These are phyloP conservation scores for Mucuna pruriens DNA, from an alignment of 306 rosid genomes.

Conservation along the genomic window DNA sequence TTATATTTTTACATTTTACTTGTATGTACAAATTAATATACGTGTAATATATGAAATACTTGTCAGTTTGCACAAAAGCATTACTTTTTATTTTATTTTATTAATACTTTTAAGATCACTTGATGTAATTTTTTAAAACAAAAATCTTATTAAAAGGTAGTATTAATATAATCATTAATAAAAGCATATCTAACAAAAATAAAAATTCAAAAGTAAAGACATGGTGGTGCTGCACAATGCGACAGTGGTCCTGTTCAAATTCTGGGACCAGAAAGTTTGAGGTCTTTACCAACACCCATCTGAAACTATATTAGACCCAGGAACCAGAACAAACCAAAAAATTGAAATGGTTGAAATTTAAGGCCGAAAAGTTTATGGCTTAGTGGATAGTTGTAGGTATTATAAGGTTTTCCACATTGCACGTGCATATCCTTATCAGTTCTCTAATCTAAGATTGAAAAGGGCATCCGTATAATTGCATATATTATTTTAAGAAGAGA, in stretches of 20 bases:
- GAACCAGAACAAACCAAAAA: neutral
- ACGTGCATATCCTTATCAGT: neutral
- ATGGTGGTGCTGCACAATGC: neutral
- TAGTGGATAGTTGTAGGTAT: neutral
- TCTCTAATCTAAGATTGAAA: neutral
- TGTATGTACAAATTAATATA: neutral
- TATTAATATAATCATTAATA: neutral
- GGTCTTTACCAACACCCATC: neutral
- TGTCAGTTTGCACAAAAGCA: neutral
- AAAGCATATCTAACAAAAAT: neutral
- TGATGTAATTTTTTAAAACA: neutral
- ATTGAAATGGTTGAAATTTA: neutral
- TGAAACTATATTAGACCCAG: neutral
- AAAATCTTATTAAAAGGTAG: neutral
- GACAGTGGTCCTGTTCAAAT: neutral
- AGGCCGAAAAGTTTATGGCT: neutral
- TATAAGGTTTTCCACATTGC: neutral
- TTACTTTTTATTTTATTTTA: neutral
- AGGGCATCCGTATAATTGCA: neutral
- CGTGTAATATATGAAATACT: neutral
- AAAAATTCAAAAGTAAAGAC: neutral
- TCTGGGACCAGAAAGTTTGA: slow-evolving; percentile 22
- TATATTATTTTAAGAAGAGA: neutral
- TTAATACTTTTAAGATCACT: neutral
- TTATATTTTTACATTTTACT: neutral